These are phyloP conservation scores for Millerozyma acaciae DNA, from an alignment of 805 yeast genomes.

Conservation along the genomic window DNA sequence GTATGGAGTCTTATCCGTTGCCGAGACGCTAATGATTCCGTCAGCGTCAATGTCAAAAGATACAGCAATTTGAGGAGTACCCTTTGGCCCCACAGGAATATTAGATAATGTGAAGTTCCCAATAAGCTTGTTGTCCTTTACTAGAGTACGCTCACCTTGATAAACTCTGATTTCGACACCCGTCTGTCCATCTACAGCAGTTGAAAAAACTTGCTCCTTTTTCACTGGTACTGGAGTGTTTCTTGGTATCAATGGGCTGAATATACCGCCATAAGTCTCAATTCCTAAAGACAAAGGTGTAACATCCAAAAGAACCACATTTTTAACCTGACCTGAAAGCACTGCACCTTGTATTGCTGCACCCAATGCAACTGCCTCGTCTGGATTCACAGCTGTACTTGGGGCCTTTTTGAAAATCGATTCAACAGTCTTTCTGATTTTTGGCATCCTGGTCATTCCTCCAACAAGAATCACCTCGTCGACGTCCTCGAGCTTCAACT, in stretches of 20 bases:
- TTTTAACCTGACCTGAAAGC: constrained; percentile 75
- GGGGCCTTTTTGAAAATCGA: constrained; percentile 60
- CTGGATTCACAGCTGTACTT: constrained; percentile 77
- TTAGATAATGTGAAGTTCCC: constrained; percentile 71
- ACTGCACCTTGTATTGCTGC: constrained; percentile 91
- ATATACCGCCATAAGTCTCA: constrained; percentile 81
- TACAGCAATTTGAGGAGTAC: constrained; percentile 74
- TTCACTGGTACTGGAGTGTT: constrained; percentile 76
- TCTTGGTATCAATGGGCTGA: constrained; percentile 73
- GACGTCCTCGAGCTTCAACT: constrained; percentile 56
- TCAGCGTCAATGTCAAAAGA: constrained; percentile 79
- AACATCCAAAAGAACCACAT: constrained; percentile 74
- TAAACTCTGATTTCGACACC: constrained; percentile 76
- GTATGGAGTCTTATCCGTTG: constrained; percentile 48
- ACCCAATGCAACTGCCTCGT: constrained; percentile 88
- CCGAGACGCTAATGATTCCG: constrained; percentile 61
- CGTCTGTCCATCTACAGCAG: constrained; percentile 82
- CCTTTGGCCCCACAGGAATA: constrained; percentile 74
- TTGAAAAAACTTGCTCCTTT: constrained; percentile 69
- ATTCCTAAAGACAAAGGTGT: constrained; percentile 81
- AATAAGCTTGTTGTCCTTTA: constrained; percentile 70
- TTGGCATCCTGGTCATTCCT: constrained; percentile 91
- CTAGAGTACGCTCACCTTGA: constrained; percentile 80
- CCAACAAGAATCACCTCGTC: constrained; percentile 79
- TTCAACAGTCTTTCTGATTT: constrained; percentile 60